Evolutionary conservation across 495 filamentous ascomycete species (phyloP), one percentile per base, ranked within the genome.

Genomic region (Tuber magnatum): DNA sequence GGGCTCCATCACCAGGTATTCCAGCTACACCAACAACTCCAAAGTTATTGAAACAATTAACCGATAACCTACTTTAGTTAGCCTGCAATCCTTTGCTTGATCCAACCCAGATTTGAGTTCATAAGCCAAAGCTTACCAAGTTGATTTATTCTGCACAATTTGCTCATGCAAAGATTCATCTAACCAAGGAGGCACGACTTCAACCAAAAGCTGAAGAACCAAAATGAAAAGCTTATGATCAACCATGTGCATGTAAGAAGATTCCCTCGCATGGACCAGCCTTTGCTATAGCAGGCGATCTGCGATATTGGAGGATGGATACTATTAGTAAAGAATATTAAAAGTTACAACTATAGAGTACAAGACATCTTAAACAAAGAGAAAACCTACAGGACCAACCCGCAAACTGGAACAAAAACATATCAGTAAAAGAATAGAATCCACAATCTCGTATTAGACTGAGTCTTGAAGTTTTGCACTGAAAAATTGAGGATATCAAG

Each of bases 151-250:
- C 48, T n/a, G 48, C 24, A 0, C 24, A 28, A 24, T 72, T 48
- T 51, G 71, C 71, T 0, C 43, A 72, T 65, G 71, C 71, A 65
- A 73, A 73, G 42, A 61, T 65, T 56, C 46, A 73, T 24, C 68
- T 56, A 6, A 9, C 41, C 0, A 32, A 43, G 7, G 41, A 70
- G 40, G 32, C 28, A 38, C 6, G 68, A 42, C 46, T 74, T 16
- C 41, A 43, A 28, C 24, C 35, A 38, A 73, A 73, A 40, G 39
- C 39, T 24, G 43, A 61, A 65, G 42, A 68, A 18, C 8, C 24
- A 10, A 51, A 44, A 65, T 0, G 0, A 9, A 56, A 56, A 7
- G 24, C 48, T 3, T 8, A 10, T 1, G 24, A 56, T 0, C 48
- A 56, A 24, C 48, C 48, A 41, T 41, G 39, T 73, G 22, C 14